Evolutionary conservation across 768 basidiomycete genomes (phyloP), one percentile per base, ranked within the genome.

Genomic region (Clathrus columnatus): DNA sequence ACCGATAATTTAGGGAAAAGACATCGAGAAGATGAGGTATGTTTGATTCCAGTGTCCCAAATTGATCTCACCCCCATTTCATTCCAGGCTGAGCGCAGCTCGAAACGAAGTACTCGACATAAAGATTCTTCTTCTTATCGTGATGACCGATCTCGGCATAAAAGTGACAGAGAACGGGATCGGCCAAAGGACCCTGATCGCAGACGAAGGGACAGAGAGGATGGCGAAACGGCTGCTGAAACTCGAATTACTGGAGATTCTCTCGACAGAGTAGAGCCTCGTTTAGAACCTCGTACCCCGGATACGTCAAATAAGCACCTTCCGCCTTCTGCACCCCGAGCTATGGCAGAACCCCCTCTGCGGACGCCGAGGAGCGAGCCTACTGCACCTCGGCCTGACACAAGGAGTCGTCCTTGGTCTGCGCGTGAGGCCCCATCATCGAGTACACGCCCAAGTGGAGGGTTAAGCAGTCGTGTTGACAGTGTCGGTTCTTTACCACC

Each of bases 51-150:
- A 2, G 14, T 27, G 1, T 55, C 48, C 18, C 10, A 16, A n/a
- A 29, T 24, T 48, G n/a, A 48, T 7, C 6, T 27, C 24, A 20
- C 17, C 29, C 29, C 29, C 28, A 26, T 45, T 7, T 7, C 44
- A 36, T 24, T 57, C 41, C 65, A 89, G 86, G 69, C 80, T 58
- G 88, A 91, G 50, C 80, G 88, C 61, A 75, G 77, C 29, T 78
- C 83, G n/a, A 91, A 91, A 67, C 83, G 88, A n/a, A 79, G 80
- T 57, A 84, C 87, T 56, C 82, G 88, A 48, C 87, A 86, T 64
- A 87, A 89, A 2, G 69, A 79, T 27, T 18, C 21, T 23, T 6
- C 50, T 7, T 85, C 87, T 63, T 81, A 87, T 48, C 88, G 90
- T 54, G 87, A 90, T 36, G 77, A 87, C 30, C 18, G 45, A 10